Base-by-base conservation (phyloP, 345 rosid genomes). In the Populus euphratica region DNA sequence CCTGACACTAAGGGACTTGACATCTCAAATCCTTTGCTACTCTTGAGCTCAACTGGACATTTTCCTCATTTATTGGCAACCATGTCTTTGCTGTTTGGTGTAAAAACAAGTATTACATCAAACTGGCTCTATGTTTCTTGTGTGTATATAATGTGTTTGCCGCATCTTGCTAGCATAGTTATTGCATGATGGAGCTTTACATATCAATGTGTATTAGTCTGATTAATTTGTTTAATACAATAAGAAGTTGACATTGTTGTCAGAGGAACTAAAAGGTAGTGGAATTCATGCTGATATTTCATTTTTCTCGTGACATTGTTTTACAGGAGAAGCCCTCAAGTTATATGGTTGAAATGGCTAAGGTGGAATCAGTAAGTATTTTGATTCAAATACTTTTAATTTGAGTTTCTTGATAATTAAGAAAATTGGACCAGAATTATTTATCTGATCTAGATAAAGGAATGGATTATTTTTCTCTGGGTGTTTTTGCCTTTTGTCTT, bases 301-400 rank as follows among this genome's bases (percentile, higher is more conserved):
- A 39, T 73, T 47, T 23, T 50, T 44, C 3, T 70, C 23, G 35
- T 47, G 44, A 14, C 39, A 21, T 80, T 77, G 64, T 27, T 68
- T 78, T 87, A 80, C 91, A 96, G 99, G 95, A 82, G 83, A 93
- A 91, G 11, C 88, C 95, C 61, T 87, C 95, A 47, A 89, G 39
- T 88, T 96, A 85, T 87, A 87, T 93, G 96, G 98, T 92, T 83
- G 99, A 96, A 86, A 96, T 93, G 99, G 97, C 99, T 2, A 87
- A 73, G 86, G 89, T 92, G 81, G 90, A 89, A 79, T 89, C 96
- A 6, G 99, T 96, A 83, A 87, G 93, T 88, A 73, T 68, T 64
- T 23, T 78, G 21, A 68, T 43, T 78, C 56, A 63, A 73, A 63
- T 38, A 77, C 74, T 29, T 68, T 50, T 39, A 69, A 16, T 74